A percentile compares a stretch with the other conserved stretches of the same genome.
Conservation (phyloP, 306 rosid species). For the Gastrolobium bilobum region DNA sequence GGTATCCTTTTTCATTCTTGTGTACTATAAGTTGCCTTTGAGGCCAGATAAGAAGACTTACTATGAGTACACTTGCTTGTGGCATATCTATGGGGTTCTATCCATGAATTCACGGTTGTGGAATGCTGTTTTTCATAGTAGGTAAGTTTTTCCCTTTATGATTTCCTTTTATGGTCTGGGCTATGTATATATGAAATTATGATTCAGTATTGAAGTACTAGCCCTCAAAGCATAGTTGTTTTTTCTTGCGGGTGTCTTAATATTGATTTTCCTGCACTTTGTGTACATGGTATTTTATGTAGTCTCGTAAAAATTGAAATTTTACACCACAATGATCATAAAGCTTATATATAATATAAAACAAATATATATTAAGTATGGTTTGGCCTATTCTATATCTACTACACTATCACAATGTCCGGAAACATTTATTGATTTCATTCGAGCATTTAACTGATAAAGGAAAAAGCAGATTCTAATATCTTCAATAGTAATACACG, state of each 20-base stretch:
- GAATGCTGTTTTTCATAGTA: slow-evolving; percentile 91
- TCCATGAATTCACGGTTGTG: slow-evolving; percentile 95
- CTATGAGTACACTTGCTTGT: slow-evolving; percentile 88
- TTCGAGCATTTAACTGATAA: neutral
- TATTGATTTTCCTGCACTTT: slow-evolving; percentile 27
- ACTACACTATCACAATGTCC: neutral
- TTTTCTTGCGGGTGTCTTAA: slow-evolving; percentile 3
- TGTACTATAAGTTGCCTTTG: slow-evolving; percentile 87
- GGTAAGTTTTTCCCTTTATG: slow-evolving; percentile 64
- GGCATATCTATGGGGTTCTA: slow-evolving; percentile 89
- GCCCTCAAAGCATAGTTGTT: slow-evolving; percentile 15
- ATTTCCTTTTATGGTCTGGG: slow-evolving; percentile 25
- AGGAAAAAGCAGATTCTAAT: slow-evolving; percentile 7
- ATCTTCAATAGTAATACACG: neutral
- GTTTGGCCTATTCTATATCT: neutral
- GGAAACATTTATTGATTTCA: slow-evolving; percentile 24
- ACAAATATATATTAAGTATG: slow-evolving; percentile 25
- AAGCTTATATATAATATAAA: neutral
- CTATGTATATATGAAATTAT: neutral
- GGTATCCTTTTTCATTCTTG: slow-evolving; percentile 94
- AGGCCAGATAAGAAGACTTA: slow-evolving; percentile 73
- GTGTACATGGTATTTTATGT: slow-evolving; percentile 3
- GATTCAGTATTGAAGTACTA: slow-evolving; percentile 21
- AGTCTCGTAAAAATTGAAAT: slow-evolving; percentile 24
- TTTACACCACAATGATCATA: neutral